Evolutionary conservation across 2,329 filamentous ascomycete genomes (phyloP).

Genomic region (Fusarium sp.): DNA sequence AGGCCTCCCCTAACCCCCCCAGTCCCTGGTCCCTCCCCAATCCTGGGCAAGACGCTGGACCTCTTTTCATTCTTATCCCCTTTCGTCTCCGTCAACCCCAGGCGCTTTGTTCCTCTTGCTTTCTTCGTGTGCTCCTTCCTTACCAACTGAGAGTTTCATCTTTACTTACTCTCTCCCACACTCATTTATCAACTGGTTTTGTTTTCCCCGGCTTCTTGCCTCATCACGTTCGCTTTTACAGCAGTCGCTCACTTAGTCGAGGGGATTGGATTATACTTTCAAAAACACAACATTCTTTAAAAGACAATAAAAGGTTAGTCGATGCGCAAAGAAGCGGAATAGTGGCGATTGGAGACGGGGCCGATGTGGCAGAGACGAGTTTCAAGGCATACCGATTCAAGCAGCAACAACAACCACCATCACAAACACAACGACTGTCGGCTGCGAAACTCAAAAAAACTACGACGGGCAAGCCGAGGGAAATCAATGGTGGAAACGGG

Average conservation of each 20-base stretch:
- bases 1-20: conserved; percentile 19
- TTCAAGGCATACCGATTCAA: neutral
- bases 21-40: conserved; percentile 22
- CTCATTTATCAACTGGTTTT: conserved; percentile 54
- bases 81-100: conserved; percentile 38
- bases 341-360: neutral
- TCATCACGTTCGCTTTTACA: conserved; percentile 44
- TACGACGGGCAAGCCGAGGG: neutral
- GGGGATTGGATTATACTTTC: conserved; percentile 18
- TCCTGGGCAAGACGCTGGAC: conserved; percentile 35
- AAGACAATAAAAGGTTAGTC: conserved; percentile 38
- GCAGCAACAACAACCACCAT: neutral
- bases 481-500: neutral
- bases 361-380: neutral
- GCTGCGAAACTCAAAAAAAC: neutral
- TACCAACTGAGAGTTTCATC: conserved; percentile 61
- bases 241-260: conserved; percentile 38
- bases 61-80: conserved; percentile 38
- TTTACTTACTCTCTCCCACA: conserved; percentile 61
- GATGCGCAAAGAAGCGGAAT: neutral
- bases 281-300: conserved; percentile 25
- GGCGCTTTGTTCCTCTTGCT: conserved; percentile 38
- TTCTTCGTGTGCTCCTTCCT: conserved; percentile 47
- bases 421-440: neutral
- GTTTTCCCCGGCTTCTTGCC: conserved; percentile 33